Evolutionary conservation across 176 grass and related monocot species (phyloP).

Genomic region (Chrysopogon serrulatus): DNA sequence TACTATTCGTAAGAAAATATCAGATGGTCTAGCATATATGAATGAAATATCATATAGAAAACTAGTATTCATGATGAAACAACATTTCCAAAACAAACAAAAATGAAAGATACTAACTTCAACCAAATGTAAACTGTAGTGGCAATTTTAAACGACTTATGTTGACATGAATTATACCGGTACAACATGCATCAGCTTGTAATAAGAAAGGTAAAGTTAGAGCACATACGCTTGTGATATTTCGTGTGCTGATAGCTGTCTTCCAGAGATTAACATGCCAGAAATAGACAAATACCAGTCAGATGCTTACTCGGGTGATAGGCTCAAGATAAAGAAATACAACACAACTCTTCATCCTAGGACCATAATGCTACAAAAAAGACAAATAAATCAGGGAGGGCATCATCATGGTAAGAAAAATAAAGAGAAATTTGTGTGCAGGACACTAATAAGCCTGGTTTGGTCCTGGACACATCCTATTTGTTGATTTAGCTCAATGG

Average conservation of each 20-base stretch:
- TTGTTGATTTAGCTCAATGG: no score
- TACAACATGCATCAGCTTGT: neutral
- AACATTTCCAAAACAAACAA: neutral
- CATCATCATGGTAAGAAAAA: neutral
- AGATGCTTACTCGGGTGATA: slow-evolving; percentile 12
- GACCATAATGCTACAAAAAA: neutral
- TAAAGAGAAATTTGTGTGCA: no score
- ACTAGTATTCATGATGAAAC: neutral
- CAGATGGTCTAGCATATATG: neutral
- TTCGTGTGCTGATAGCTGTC: slow-evolving; percentile 99
- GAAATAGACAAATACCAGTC: slow-evolving; percentile 33
- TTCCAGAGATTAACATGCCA: slow-evolving; percentile 45
- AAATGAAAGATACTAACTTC: neutral
- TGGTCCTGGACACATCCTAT: no score
- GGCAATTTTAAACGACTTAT: neutral
- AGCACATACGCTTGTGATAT: slow-evolving; percentile 90
- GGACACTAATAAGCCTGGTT: no score
- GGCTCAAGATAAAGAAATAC: neutral
- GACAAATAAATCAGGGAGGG: neutral
- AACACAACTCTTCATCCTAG: neutral
- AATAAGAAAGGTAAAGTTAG: slow-evolving; percentile 26
- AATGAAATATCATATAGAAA: neutral
- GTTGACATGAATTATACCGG: neutral
- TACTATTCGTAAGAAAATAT: neutral
- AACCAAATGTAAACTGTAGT: neutral